phyloP scores from a whole-genome alignment of 1,139 yeast genomes.

The Diutina sp. region DNA sequence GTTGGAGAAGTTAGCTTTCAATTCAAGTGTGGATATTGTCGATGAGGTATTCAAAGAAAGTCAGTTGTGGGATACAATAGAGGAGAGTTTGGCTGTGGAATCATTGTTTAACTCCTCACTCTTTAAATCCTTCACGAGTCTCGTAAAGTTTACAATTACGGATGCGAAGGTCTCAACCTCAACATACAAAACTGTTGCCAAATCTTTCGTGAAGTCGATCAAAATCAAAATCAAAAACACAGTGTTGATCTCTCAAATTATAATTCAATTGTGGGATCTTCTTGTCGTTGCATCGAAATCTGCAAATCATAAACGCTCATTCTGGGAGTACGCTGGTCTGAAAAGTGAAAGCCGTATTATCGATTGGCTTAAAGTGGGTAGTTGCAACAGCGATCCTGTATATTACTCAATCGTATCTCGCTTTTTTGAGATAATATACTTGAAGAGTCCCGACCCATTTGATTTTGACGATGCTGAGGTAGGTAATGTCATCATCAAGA shows the following conservation, averaged over 20 bases:
- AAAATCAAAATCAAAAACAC: constrained; percentile 20
- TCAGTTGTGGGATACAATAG: constrained; percentile 30
- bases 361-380: constrained; percentile 37
- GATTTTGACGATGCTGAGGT: neutral
- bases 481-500: neutral
- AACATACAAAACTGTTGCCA: constrained; percentile 26
- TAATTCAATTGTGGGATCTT: constrained; percentile 37
- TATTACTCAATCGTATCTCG: neutral
- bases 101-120: constrained; percentile 11
- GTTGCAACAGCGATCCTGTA: constrained; percentile 27
- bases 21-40: constrained; percentile 6
- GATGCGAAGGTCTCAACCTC: constrained; percentile 5
- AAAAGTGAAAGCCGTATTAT: constrained; percentile 26
- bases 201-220: constrained; percentile 38
- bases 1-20: constrained; percentile 25
- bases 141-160: constrained; percentile 15
- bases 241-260: constrained; percentile 28
- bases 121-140: constrained; percentile 28
- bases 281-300: constrained; percentile 6
- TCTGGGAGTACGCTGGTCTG: constrained; percentile 42
- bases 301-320: constrained; percentile 22
- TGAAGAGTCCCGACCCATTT: neutral
- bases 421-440: neutral
- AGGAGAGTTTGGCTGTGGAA: constrained; percentile 8
- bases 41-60: constrained; percentile 17